Conservation (phyloP, 2,329 filamentous ascomycete species). For the Alternaria angustiovoidea region DNA sequence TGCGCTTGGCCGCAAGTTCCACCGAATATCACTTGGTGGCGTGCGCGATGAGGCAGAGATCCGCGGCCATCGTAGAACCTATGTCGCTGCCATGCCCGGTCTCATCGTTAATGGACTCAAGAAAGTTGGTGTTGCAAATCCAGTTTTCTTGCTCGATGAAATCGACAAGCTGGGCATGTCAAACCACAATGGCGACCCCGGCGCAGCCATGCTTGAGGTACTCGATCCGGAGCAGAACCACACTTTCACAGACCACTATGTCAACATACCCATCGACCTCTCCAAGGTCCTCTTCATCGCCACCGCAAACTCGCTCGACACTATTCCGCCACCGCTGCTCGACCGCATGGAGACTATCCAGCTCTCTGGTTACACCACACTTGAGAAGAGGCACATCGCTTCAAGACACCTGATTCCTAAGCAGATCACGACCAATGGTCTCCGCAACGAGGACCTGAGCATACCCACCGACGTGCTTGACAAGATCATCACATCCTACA, state of each 20-base stretch:
- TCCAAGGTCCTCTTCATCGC: constrained; percentile 98
- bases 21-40: constrained; percentile 94
- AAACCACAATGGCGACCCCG: constrained; percentile 94
- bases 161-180: constrained; percentile 95
- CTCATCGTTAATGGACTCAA: constrained; percentile 91
- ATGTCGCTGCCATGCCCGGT: constrained; percentile 98
- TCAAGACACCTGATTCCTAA: constrained; percentile 94
- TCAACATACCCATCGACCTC: constrained; percentile 93
- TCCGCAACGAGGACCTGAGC: constrained; percentile 75
- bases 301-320: constrained; percentile 93
- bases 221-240: constrained; percentile 97
- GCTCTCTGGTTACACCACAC: constrained; percentile 92
- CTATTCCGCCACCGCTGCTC: constrained; percentile 89
- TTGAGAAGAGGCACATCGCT: constrained; percentile 96
- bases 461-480: constrained; percentile 86
- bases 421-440: constrained; percentile 89
- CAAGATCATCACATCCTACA: constrained; percentile 96
- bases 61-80: constrained; percentile 90
- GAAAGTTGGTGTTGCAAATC: constrained; percentile 95
- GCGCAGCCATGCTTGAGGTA: constrained; percentile 97
- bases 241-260: constrained; percentile 93
- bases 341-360: constrained; percentile 98
- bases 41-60: constrained; percentile 98
- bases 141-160: constrained; percentile 94
- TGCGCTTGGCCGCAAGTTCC: constrained; percentile 92